Evolutionary conservation across 2,329 filamentous ascomycete species (phyloP).

Genomic region (Pseudopithomyces maydicus): DNA sequence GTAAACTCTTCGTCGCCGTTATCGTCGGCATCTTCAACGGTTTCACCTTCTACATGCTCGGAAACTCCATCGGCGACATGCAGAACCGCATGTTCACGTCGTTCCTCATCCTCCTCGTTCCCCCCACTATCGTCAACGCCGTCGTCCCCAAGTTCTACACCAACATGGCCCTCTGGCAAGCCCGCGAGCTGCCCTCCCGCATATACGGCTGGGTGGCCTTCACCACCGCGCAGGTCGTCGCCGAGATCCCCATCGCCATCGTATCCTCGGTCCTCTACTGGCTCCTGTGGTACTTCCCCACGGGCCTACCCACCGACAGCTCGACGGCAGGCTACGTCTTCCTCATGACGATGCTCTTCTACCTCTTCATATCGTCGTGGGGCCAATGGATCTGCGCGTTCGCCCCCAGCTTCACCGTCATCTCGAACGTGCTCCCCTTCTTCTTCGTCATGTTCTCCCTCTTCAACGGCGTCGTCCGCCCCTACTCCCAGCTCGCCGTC

Average conservation of each 20-base stretch:
- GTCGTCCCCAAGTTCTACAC: conserved; percentile 79
- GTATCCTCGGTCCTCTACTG: conserved; percentile 71
- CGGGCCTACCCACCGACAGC: conserved; percentile 69
- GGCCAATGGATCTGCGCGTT: conserved; percentile 87
- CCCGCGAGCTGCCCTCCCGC: conserved; percentile 72
- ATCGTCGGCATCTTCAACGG: conserved; percentile 78
- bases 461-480: conserved; percentile 78
- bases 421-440: conserved; percentile 74
- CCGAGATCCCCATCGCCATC: conserved; percentile 74
- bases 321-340: conserved; percentile 75
- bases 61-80: conserved; percentile 69
- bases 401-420: conserved; percentile 77
- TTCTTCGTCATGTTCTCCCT: conserved; percentile 79
- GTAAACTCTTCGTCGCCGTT: conserved; percentile 74
- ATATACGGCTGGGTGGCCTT: conserved; percentile 83
- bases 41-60: conserved; percentile 76
- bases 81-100: conserved; percentile 78
- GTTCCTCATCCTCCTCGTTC: conserved; percentile 64
- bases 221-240: conserved; percentile 72
- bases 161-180: conserved; percentile 74
- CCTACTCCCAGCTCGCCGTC: conserved; percentile 66
- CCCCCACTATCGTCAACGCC: conserved; percentile 73
- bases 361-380: conserved; percentile 75
- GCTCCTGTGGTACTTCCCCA: conserved; percentile 76
- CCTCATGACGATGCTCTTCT: conserved; percentile 79